These are phyloP conservation scores for Geosmithia morbida DNA, from an alignment of 2,329 filamentous ascomycete genomes.

Conservation along the genomic window DNA sequence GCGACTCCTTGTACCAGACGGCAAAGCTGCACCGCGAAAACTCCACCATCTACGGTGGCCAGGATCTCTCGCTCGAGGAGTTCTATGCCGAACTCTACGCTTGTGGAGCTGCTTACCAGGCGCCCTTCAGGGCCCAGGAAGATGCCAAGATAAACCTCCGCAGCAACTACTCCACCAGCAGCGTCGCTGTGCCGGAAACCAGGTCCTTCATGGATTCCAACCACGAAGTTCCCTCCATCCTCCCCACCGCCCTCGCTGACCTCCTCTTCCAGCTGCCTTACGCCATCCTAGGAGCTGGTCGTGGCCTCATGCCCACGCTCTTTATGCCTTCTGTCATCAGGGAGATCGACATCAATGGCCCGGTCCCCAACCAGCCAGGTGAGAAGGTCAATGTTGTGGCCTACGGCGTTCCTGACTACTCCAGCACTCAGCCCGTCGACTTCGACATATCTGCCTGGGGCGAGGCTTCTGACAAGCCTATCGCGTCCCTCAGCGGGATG, in stretches of 20 bases:
- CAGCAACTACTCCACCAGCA: too few species aligned
- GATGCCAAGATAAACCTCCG: too few species aligned
- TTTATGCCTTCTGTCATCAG: conserved; percentile 18
- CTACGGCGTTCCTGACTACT: conserved; percentile 1
- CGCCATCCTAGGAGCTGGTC: conserved; percentile 16
- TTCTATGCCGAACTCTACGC: too few species aligned
- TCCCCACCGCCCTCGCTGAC: background rate
- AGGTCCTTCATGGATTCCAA: too few species aligned
- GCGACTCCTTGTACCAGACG: background rate
- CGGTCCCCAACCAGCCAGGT: conserved; percentile 16
- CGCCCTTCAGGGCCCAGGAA: too few species aligned
- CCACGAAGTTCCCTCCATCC: too few species aligned
- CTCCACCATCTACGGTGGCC: too few species aligned
- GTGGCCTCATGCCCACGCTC: conserved; percentile 13
- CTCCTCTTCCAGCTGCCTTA: conserved; percentile 11
- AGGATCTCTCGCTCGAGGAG: too few species aligned
- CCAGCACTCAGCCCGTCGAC: conserved; percentile 4
- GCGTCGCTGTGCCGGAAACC: too few species aligned
- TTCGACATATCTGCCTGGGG: conserved; percentile 6
- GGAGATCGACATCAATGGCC: conserved; percentile 10
- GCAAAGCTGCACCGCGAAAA: too few species aligned
- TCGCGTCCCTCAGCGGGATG: conserved; percentile 11
- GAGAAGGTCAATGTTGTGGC: conserved; percentile 10
- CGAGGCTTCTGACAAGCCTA: conserved; percentile 5
- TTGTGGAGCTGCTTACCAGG: too few species aligned